phyloP scores from a whole-genome alignment of 768 basidiomycete genomes.

The Auricularia sp. region DNA sequence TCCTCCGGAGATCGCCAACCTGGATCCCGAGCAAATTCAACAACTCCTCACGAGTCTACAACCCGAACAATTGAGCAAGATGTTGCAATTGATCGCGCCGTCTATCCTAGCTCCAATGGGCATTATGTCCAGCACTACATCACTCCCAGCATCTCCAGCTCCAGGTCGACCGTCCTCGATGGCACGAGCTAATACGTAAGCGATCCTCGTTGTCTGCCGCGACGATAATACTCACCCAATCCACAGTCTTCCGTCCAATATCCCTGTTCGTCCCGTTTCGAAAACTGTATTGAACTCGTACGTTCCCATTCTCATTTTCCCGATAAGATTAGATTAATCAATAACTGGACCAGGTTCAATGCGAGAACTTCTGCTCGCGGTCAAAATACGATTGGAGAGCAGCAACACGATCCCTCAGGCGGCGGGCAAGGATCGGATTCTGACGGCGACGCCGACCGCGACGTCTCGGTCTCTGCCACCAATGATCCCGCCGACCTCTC shows the following conservation, averaged over 20 bases:
- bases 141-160: neutral
- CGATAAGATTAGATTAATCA: no score
- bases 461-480: neutral
- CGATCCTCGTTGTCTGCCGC: no score
- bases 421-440: no score
- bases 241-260: no score
- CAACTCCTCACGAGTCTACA: neutral
- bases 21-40: neutral
- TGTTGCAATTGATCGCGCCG: neutral
- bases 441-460: neutral
- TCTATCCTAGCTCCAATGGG: neutral
- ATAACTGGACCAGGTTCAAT: no score
- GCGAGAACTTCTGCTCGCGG: no score
- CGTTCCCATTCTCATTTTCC: no score
- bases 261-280: no score
- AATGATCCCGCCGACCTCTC: neutral
- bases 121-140: neutral
- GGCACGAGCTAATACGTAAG: neutral
- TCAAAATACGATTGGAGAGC: no score
- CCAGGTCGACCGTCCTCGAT: neutral
- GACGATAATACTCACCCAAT: no score
- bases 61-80: neutral
- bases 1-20: neutral
- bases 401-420: no score
- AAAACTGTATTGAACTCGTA: no score